Evolutionary conservation across 2,329 filamentous ascomycete species (phyloP), one percentile per base, ranked within the genome.

Genomic region (Penicillium sp.): DNA sequence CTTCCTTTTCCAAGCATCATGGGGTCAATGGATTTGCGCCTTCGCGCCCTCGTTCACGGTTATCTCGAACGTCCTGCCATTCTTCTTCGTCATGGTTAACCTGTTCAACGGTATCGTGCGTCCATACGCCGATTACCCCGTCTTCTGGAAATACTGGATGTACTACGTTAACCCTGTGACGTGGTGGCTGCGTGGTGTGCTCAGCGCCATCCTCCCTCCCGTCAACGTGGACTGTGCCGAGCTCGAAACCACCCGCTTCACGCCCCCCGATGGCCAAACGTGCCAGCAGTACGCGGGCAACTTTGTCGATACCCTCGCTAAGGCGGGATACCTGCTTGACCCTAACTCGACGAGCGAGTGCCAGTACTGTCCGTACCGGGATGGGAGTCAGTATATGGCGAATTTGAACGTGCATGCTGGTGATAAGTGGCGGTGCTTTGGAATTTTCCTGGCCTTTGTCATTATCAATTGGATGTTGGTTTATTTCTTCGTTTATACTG

Each of bases 11-110:
- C 83, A 87, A 70, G 83, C 82, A 28, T 86, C 80, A 61, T 92
- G 87, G 89, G 91, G 88, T 18, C 90, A 92, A 69, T 93, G 89
- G 89, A 91, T 94, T 62, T 89, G 87, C 59, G 90, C 91, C 0
- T 92, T 92, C 71, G 88, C 90, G 0, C 89, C 90, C 0, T 87
- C 81, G 36, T 91, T 91, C 74, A 90, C 88, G 0, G 88, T 91
- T 59, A 91, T 92, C 60, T 85, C 85, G 39, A 91, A 92, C 66
- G 71, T 87, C 19, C 77, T 91, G 5, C 89, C 89, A 1, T 91
- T 92, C 77, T 91, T 92, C 81, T 89, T 92, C 75, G 85, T 92
- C 70, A 86, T 90, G 78, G 87, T 90, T 65, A 82, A 81, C 36
- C 73, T 90, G 21, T 92, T 92, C 80, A 92, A 91, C 75, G 90